Conservation (phyloP, 306 rosid genomes). For the Sindora glabra region DNA sequence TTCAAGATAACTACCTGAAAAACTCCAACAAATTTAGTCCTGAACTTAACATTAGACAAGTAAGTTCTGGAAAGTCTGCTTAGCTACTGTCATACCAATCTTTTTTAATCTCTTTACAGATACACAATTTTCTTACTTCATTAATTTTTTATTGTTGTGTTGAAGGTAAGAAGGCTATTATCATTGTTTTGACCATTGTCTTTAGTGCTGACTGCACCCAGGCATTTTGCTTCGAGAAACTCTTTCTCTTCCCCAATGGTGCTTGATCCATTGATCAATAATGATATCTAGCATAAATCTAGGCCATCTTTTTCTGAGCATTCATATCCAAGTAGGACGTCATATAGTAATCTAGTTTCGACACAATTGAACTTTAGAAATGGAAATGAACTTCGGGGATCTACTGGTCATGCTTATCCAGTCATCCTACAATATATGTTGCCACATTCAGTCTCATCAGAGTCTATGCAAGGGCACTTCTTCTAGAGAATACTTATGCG, state of each 20-base stretch:
- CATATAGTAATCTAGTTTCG: neutral
- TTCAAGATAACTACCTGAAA: conserved; percentile 36
- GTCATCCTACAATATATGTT: neutral
- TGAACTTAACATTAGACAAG: conserved; percentile 34
- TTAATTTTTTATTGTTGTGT: conserved; percentile 1
- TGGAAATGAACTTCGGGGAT: neutral
- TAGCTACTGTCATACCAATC: neutral
- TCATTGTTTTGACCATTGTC: conserved; percentile 29
- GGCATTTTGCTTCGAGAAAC: neutral
- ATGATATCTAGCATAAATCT: neutral
- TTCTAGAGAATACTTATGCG: conserved; percentile 11
- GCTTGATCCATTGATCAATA: neutral
- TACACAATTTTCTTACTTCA: too few relatives aligned
- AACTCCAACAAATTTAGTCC: conserved; percentile 29
- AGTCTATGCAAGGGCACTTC: conserved; percentile 1
- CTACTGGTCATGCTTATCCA: neutral
- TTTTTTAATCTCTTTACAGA: too few relatives aligned
- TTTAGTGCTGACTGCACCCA: conserved; percentile 1
- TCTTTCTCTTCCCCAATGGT: neutral
- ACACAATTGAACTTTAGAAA: neutral
- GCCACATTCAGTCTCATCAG: neutral
- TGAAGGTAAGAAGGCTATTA: conserved; percentile 34
- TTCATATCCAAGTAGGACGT: neutral
- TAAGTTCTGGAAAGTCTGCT: conserved; percentile 6
- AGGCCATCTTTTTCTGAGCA: neutral